phyloP scores from a whole-genome alignment of 2,329 filamentous ascomycete species.

The Xylariaceae sp. region DNA sequence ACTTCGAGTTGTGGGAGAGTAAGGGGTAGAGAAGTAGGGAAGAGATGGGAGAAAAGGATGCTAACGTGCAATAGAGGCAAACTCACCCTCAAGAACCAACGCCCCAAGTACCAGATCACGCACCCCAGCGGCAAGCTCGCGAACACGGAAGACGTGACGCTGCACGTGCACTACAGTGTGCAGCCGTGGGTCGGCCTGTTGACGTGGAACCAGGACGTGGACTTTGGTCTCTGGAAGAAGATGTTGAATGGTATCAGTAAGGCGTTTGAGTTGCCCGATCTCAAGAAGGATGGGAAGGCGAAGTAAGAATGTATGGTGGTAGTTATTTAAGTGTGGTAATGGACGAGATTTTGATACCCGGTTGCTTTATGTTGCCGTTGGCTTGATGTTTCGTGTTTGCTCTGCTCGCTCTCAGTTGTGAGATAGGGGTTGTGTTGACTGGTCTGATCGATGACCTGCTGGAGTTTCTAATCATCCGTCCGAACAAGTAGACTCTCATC shows the following conservation, averaged over 20 bases:
- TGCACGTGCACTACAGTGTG: slow-evolving; percentile 90
- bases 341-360: not conserved
- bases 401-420: too few relatives aligned
- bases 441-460: too few relatives aligned
- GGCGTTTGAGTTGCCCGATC: slow-evolving; percentile 57
- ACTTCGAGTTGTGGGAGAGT: not conserved
- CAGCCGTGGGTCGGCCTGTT: slow-evolving; percentile 93
- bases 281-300: slow-evolving; percentile 52
- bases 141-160: slow-evolving; percentile 63
- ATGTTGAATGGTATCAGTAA: slow-evolving; percentile 61
- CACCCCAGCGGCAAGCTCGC: slow-evolving; percentile 78
- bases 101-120: slow-evolving; percentile 95
- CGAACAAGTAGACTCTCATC: too few relatives aligned
- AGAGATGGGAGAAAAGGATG: slow-evolving; percentile 4
- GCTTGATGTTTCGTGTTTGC: too few relatives aligned
- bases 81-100: slow-evolving; percentile 74
- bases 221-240: slow-evolving; percentile 59
- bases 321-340: not conserved
- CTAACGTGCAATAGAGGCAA: slow-evolving; percentile 51
- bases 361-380: too few relatives aligned
- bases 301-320: not conserved
- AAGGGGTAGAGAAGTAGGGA: not conserved
- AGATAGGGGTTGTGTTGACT: too few relatives aligned
- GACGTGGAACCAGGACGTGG: slow-evolving; percentile 66
- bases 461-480: too few relatives aligned